These are phyloP conservation scores for Byssoonygena ceratinophila DNA, from an alignment of 2,329 filamentous ascomycete species.

Conservation along the genomic window DNA sequence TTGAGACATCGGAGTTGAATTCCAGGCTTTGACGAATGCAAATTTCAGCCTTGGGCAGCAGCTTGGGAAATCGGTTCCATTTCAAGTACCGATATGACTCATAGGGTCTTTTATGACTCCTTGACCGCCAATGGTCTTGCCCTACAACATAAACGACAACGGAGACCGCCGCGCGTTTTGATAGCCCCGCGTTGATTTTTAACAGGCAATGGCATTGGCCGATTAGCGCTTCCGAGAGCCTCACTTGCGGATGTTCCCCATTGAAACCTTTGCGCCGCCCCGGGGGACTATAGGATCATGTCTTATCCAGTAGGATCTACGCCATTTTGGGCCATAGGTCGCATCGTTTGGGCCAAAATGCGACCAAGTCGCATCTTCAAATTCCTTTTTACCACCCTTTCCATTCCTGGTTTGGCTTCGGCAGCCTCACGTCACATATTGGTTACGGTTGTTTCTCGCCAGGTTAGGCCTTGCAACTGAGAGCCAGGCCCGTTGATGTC, in stretches of 20 bases:
- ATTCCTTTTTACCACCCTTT: background rate
- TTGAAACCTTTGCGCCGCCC: background rate
- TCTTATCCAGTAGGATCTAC: background rate
- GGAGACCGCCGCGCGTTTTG: background rate
- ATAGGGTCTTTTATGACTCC: background rate
- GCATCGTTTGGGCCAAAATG: background rate
- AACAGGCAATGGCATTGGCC: background rate
- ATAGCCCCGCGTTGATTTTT: background rate
- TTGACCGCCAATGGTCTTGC: background rate
- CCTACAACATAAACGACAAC: background rate
- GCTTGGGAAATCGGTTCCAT: background rate
- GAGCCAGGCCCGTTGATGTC: background rate
- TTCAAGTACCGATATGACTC: background rate
- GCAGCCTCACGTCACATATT: background rate
- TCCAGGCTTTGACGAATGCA: background rate
- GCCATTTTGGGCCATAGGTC: background rate
- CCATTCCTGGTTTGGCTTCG: background rate
- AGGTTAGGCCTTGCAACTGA: background rate
- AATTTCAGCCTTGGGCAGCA: background rate
- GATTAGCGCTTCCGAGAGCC: slow-evolving; percentile 1
- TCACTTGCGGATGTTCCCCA: background rate
- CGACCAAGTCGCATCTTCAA: background rate
- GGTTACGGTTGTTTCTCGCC: background rate
- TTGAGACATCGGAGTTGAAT: background rate
- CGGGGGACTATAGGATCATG: background rate